Conservation (phyloP, 2,329 filamentous ascomycete genomes). For the Microsporum ferrugineum region DNA sequence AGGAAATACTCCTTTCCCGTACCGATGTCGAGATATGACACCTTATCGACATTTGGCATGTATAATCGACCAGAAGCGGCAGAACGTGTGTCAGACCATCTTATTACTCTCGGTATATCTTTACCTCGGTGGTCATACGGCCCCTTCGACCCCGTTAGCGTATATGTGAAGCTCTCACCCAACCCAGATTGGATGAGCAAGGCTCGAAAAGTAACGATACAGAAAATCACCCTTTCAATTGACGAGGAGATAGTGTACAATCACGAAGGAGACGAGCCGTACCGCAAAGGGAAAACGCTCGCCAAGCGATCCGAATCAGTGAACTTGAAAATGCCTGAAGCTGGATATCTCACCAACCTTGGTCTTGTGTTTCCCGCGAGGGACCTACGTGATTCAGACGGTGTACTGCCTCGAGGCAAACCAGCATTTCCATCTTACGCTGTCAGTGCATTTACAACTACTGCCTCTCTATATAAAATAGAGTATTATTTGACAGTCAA, state of each 20-base stretch:
- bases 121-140: conserved; percentile 94
- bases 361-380: conserved; percentile 84
- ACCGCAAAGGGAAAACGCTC: conserved; percentile 76
- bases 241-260: conserved; percentile 99
- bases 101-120: conserved; percentile 84
- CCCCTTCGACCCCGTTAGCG: conserved; percentile 84
- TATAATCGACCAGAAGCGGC: conserved; percentile 92
- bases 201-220: conserved; percentile 81
- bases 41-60: conserved; percentile 96
- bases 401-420: conserved; percentile 73
- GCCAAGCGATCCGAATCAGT: conserved; percentile 73
- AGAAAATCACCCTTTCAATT: conserved; percentile 84
- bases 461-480: conserved; percentile 91
- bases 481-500: conserved; percentile 94
- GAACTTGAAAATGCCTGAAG: conserved; percentile 74
- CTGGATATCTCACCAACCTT: conserved; percentile 85
- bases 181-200: conserved; percentile 87
- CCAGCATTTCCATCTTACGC: conserved; percentile 81
- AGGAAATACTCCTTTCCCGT: conserved; percentile 87
- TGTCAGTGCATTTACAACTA: conserved; percentile 83
- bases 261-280: conserved; percentile 89
- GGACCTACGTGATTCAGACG: conserved; percentile 75
- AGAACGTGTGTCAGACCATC: conserved; percentile 73
- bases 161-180: conserved; percentile 87
- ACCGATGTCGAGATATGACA: conserved; percentile 87